Conservation (phyloP, 306 rosid species). For the Cicer chorassanicum region DNA sequence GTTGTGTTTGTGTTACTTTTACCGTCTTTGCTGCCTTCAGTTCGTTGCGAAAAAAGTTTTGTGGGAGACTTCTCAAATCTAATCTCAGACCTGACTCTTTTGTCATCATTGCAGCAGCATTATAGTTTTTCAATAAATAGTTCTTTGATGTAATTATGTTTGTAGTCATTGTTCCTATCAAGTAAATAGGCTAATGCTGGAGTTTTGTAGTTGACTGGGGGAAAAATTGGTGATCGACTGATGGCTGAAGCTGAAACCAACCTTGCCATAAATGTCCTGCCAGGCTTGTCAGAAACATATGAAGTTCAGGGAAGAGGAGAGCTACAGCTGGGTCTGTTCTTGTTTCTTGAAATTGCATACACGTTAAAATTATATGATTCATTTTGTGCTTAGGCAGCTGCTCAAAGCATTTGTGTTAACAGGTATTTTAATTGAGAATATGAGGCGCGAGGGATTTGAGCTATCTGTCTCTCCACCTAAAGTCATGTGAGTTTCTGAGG, state of each 20-base stretch:
- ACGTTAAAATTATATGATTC: conserved; percentile 14
- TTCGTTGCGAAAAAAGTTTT: conserved; percentile 13
- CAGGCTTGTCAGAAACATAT: conserved; percentile 86
- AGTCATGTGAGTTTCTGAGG: conserved; percentile 83
- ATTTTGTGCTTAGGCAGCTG: conserved; percentile 29
- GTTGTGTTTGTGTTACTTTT: conserved; percentile 51
- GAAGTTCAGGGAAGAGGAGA: conserved; percentile 99
- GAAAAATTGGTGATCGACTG: conserved; percentile 86
- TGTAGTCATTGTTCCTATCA: conserved; percentile 39
- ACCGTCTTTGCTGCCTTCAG: conserved; percentile 24
- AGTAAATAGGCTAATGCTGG: conserved; percentile 47
- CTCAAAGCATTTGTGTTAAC: conserved; percentile 49
- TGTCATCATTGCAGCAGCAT: conserved; percentile 19
- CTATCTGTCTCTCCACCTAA: conserved; percentile 94
- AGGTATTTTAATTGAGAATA: conserved; percentile 97
- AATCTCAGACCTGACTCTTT: conserved; percentile 6
- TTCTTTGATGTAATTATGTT: neutral
- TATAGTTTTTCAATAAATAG: conserved; percentile 31
- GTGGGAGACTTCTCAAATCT: conserved; percentile 26
- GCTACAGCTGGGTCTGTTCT: conserved; percentile 86
- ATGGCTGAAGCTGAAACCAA: conserved; percentile 97
- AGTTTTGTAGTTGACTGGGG: conserved; percentile 80
- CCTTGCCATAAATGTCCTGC: conserved; percentile 96
- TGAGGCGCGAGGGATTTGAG: conserved; percentile 99
- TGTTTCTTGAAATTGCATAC: conserved; percentile 37